Evolutionary conservation across 495 filamentous ascomycete species (phyloP).

Genomic region (Penicillium crystallinum): DNA sequence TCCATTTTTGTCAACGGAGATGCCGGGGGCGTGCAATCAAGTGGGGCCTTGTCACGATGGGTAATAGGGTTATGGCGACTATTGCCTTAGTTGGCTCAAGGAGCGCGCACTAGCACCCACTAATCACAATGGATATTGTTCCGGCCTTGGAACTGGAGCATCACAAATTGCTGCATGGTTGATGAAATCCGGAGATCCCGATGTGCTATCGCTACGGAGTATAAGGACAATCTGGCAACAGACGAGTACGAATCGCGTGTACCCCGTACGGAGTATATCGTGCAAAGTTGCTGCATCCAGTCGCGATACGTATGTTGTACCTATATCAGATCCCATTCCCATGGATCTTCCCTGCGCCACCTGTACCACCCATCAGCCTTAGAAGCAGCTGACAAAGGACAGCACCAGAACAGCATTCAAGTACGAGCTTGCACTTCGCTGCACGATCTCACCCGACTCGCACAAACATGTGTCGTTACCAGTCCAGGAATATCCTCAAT

Average conservation of each 20-base stretch:
- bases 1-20: neutral
- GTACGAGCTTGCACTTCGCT: neutral
- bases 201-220: too few relatives aligned
- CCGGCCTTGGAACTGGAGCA: neutral
- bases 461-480: neutral
- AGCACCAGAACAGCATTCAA: neutral
- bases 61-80: neutral
- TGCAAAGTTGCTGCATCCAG: neutral
- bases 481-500: neutral
- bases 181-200: too few relatives aligned
- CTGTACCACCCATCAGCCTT: neutral
- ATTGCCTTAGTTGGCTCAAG: neutral
- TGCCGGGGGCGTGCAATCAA: neutral
- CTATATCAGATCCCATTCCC: neutral
- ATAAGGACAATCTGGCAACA: neutral
- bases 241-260: neutral
- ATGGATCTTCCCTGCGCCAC: neutral
- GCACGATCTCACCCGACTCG: neutral
- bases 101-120: neutral
- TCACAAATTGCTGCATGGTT: neutral
- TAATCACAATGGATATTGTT: conserved; percentile 1
- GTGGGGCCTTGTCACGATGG: neutral
- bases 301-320: neutral
- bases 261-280: neutral
- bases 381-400: neutral